phyloP scores from a whole-genome alignment of 805 yeast genomes.

The Candida nemodendra region DNA sequence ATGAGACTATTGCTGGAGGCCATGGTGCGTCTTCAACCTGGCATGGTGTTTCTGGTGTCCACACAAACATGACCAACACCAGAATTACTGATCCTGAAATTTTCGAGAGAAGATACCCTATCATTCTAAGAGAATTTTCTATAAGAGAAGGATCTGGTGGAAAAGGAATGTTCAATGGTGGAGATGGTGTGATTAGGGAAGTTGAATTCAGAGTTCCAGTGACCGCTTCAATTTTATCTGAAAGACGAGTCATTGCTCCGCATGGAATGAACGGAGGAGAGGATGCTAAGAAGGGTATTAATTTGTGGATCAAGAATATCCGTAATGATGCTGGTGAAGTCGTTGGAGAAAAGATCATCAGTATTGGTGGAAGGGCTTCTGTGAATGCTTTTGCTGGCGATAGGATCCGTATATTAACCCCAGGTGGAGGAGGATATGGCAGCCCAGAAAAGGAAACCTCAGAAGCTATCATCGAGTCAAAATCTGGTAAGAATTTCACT shows the following conservation, averaged over 20 bases:
- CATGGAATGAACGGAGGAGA: constrained; percentile 56
- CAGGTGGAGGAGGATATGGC: constrained; percentile 89
- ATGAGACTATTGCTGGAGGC: constrained; percentile 95
- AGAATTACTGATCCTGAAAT: constrained; percentile 90
- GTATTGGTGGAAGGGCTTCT: constrained; percentile 72
- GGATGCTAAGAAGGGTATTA: constrained; percentile 64
- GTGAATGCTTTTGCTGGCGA: constrained; percentile 61
- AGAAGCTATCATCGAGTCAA: constrained; percentile 8
- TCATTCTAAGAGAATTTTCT: constrained; percentile 67
- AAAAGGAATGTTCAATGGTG: constrained; percentile 56
- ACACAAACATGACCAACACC: constrained; percentile 92
- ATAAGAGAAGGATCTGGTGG: constrained; percentile 81
- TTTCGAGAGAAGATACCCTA: constrained; percentile 86
- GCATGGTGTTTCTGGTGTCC: constrained; percentile 88
- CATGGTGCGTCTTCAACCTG: constrained; percentile 85
- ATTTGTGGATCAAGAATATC: constrained; percentile 45
- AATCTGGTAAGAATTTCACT: constrained; percentile 13
- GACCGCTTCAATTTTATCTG: constrained; percentile 49
- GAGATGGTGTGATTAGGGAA: constrained; percentile 51
- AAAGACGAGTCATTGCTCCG: constrained; percentile 53
- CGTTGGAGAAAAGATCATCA: constrained; percentile 38
- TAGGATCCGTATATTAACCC: constrained; percentile 64
- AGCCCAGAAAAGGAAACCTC: constrained; percentile 7
- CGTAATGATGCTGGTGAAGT: constrained; percentile 30
- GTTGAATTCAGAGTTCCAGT: constrained; percentile 52